These are phyloP conservation scores for Butyriboletus regius DNA, from an alignment of 1,284 basidiomycete species.

Conservation along the genomic window DNA sequence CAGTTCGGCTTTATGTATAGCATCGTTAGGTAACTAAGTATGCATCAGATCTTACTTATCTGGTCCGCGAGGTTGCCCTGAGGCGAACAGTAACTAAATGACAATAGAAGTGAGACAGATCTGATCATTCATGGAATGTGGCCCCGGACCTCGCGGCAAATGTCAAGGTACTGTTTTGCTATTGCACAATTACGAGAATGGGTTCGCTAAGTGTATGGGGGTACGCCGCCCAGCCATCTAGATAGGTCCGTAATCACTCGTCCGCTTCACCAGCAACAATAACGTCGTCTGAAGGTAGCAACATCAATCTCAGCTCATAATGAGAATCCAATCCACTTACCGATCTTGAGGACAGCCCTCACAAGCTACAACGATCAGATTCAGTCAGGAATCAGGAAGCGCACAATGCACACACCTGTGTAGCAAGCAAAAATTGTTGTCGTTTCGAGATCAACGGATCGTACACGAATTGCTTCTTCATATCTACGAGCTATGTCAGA, in stretches of 20 bases:
- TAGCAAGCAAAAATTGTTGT: constrained; percentile 95
- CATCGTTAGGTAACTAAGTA: background rate
- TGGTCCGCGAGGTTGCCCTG: background rate
- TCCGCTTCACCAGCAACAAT: constrained; percentile 29
- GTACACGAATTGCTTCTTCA: constrained; percentile 96
- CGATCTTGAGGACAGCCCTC: constrained; percentile 32
- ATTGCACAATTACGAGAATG: constrained; percentile 24
- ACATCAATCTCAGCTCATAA: constrained; percentile 1
- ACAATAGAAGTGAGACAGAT: background rate
- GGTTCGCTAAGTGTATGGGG: constrained; percentile 15
- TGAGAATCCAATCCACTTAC: constrained; percentile 12
- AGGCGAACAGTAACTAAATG: background rate
- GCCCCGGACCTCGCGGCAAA: background rate
- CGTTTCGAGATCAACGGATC: constrained; percentile 96
- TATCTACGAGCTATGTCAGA: constrained; percentile 53
- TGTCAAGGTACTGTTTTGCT: background rate
- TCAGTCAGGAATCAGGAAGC: background rate
- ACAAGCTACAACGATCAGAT: constrained; percentile 20
- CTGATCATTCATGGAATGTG: too few species aligned
- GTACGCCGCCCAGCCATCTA: constrained; percentile 13
- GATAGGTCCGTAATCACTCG: constrained; percentile 17
- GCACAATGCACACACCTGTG: constrained; percentile 58
- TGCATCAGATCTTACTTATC: background rate
- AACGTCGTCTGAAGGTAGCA: constrained; percentile 23
- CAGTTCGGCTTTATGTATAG: constrained; percentile 1